These are phyloP conservation scores for Aspergillus saccharolyticus DNA, from an alignment of 495 filamentous ascomycete species.

Conservation along the genomic window DNA sequence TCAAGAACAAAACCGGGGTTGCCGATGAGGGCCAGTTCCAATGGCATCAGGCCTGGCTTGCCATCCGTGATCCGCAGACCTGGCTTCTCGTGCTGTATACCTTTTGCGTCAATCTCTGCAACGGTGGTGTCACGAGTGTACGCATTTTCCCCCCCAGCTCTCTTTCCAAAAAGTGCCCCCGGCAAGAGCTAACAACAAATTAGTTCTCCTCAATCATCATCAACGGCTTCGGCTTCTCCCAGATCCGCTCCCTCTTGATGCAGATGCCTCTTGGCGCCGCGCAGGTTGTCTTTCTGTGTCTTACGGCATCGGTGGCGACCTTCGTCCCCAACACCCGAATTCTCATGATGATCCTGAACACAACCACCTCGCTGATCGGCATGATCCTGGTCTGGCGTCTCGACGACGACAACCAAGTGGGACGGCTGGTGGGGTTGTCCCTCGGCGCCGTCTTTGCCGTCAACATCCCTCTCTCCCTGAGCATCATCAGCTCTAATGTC, in stretches of 20 bases:
- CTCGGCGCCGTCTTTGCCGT: conserved; percentile 47
- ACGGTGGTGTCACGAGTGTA: conserved; percentile 41
- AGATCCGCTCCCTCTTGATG: conserved; percentile 34
- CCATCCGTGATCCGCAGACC: conserved; percentile 47
- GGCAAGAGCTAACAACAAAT: neutral
- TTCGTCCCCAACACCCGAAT: conserved; percentile 26
- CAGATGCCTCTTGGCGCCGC: conserved; percentile 38
- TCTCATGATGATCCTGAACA: conserved; percentile 32
- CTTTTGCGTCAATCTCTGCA: conserved; percentile 39
- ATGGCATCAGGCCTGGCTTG: conserved; percentile 50
- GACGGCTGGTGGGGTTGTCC: conserved; percentile 51
- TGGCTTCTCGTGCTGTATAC: conserved; percentile 41
- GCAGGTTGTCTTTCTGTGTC: conserved; percentile 32
- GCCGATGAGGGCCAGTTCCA: conserved; percentile 54
- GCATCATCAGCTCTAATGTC: conserved; percentile 54
- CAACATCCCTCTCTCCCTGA: conserved; percentile 52
- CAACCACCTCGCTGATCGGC: conserved; percentile 42
- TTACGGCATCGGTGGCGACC: conserved; percentile 29
- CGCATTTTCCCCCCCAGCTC: neutral
- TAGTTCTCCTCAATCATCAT: conserved; percentile 41
- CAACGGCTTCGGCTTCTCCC: conserved; percentile 36
- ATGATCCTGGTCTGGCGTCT: conserved; percentile 56
- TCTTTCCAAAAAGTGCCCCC: neutral
- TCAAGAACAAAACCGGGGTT: conserved; percentile 54
- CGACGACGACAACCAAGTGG: conserved; percentile 45